A percentile compares a stretch with the other conserved stretches of the same genome.
Evolutionary conservation across 495 filamentous ascomycete species (phyloP).

Genomic region (Tuber indicum): DNA sequence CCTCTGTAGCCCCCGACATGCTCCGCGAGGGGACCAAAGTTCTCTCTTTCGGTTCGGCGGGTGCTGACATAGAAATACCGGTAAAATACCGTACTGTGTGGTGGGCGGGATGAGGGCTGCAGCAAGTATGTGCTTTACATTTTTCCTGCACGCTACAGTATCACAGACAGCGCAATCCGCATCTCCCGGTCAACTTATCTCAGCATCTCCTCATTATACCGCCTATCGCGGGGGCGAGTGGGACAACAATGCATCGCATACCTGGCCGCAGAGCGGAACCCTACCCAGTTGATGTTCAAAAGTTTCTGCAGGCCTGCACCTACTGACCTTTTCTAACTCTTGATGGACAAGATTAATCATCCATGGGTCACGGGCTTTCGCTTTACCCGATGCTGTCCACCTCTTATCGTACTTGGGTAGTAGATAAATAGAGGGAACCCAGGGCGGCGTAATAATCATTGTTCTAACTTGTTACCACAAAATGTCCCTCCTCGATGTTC

Average conservation of each 20-base stretch:
- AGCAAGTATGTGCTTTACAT: background rate
- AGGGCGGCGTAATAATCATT: background rate
- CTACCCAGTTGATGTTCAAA: background rate
- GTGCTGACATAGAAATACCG: background rate
- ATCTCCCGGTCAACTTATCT: background rate
- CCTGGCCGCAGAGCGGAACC: background rate
- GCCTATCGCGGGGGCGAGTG: background rate
- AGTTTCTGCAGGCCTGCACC: background rate
- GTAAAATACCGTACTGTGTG: background rate
- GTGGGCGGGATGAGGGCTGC: background rate
- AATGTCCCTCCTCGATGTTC: background rate
- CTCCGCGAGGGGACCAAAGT: background rate
- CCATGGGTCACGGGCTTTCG: background rate
- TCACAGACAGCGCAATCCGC: background rate
- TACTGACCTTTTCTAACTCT: background rate
- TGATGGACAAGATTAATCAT: constrained; percentile 3
- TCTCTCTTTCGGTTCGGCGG: background rate
- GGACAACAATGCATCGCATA: background rate
- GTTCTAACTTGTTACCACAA: background rate
- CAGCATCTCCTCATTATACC: background rate
- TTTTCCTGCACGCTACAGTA: background rate
- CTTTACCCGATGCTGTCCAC: background rate
- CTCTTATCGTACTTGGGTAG: background rate
- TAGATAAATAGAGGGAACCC: constrained; percentile 1
- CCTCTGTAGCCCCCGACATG: background rate